These are phyloP conservation scores for Leccinum pachyderme DNA, from an alignment of 1,284 basidiomycete genomes.

Conservation along the genomic window DNA sequence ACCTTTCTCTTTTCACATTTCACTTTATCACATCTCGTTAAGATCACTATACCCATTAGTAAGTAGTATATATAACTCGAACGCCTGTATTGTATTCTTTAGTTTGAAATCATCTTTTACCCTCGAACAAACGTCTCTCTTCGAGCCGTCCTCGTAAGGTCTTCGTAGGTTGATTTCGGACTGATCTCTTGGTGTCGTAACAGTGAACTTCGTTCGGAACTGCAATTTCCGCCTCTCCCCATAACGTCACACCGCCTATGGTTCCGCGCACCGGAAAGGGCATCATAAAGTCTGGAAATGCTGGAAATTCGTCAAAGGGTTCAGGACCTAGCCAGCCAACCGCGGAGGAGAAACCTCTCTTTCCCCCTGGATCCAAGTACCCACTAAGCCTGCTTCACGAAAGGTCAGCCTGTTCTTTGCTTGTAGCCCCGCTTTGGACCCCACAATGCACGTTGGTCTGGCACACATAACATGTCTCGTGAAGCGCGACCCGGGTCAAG, in stretches of 20 bases:
- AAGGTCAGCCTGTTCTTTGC: constrained; percentile 42
- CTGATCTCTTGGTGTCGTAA: too few relatives aligned
- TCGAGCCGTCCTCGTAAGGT: too few relatives aligned
- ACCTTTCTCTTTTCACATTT: too few relatives aligned
- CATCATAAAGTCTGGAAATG: constrained; percentile 84
- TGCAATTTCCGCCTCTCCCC: too few relatives aligned
- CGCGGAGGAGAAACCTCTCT: constrained; percentile 51
- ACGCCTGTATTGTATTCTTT: too few relatives aligned
- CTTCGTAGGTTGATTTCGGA: too few relatives aligned
- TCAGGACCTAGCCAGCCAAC: constrained; percentile 19
- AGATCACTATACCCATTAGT: too few relatives aligned
- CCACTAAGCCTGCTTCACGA: constrained; percentile 77
- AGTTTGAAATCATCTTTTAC: too few relatives aligned
- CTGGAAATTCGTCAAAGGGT: constrained; percentile 75
- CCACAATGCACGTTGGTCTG: not conserved
- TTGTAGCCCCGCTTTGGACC: not conserved
- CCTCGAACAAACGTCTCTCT: too few relatives aligned
- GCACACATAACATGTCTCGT: not conserved
- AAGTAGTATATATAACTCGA: too few relatives aligned
- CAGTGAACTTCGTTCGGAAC: too few relatives aligned
- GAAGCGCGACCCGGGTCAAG: not conserved
- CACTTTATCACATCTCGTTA: too few relatives aligned
- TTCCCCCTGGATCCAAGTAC: constrained; percentile 80
- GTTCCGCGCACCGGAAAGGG: constrained; percentile 58
- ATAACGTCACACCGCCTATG: constrained; percentile 40